Evolutionary conservation across 768 basidiomycete genomes (phyloP).

Genomic region (Naematelia encephala): DNA sequence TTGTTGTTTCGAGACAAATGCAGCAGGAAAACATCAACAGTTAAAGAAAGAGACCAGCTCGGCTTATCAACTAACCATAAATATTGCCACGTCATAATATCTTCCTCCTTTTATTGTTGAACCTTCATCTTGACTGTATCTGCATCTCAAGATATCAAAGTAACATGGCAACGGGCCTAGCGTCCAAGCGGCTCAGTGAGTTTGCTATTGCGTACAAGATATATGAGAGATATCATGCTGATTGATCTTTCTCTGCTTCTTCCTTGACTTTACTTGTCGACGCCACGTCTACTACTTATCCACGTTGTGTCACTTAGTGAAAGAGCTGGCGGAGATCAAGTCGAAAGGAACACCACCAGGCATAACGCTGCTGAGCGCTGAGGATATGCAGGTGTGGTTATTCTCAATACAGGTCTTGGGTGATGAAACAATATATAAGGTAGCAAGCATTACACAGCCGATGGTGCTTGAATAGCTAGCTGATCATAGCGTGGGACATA

Average conservation of each 20-base stretch:
- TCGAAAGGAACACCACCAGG: constrained; percentile 42
- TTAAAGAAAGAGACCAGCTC: too few relatives aligned
- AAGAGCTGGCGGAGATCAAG: constrained; percentile 44
- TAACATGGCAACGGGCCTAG: constrained; percentile 19
- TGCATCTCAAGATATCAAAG: too few relatives aligned
- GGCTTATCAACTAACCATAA: too few relatives aligned
- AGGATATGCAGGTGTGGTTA: constrained; percentile 38
- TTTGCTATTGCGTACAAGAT: neutral
- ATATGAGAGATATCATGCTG: too few relatives aligned
- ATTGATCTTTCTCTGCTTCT: neutral
- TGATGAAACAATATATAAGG: constrained; percentile 41
- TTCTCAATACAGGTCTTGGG: constrained; percentile 40
- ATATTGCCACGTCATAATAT: too few relatives aligned
- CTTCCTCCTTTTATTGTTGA: too few relatives aligned
- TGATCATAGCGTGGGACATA: neutral
- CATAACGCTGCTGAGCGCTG: constrained; percentile 34
- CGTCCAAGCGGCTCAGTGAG: constrained; percentile 33
- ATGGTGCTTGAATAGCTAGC: too few relatives aligned
- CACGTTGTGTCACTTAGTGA: constrained; percentile 26
- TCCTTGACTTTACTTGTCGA: neutral
- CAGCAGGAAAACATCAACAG: too few relatives aligned
- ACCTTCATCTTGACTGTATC: too few relatives aligned
- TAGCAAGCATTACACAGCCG: too few relatives aligned
- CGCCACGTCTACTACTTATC: neutral
- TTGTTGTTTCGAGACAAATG: neutral